Base-by-base conservation (phyloP, 371 early-diverging fungal species). In the Catenaria anguillulae region DNA sequence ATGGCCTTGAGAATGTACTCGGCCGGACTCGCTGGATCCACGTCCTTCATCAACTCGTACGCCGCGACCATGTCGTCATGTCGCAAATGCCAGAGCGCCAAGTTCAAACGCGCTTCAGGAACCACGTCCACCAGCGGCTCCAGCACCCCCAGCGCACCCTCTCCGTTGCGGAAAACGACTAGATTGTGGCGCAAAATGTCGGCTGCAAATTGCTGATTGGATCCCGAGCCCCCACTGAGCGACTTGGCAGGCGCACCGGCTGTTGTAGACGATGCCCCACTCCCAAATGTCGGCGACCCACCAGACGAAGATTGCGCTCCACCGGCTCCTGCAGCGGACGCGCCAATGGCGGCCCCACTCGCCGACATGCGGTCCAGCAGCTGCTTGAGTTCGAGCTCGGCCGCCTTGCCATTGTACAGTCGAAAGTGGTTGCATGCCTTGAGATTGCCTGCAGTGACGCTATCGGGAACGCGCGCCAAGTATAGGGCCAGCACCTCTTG, bases 391-490 rank as follows among this genome's bases (percentile, higher is more conserved):
- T 79, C 79, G 15, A 56, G 62, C 60, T 77, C 79, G 17, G 79
- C 79, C 0, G 79, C 77, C 55, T 77, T 77, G 4, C 76, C 77
- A 63, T 77, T 77, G 65, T 77, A 79, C 31, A 79, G 67, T 23
- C 75, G 68, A 66, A 74, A 79, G 54, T 76, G 74, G 63, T 79
- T 79, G 68, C 79, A 77, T 1, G 79, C 79, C 59, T 77, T 77
- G n/a, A 79, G 65, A 62, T 77, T 77, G 52, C 68, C 67, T 0
- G 74, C 77, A 17, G 72, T 73, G 36, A 75, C 67, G 60, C 73
- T 73, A 68, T 77, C 77, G 15, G 79, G 76, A 55, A 67, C 73
- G 50, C 73, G 68, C 56, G 72, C 74, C 35, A 77, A 64, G 62
- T 79, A 79, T 29, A 73, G 72, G 2, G 74, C 69, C 26, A 79